A percentile compares a stretch with the other conserved stretches of the same genome.
Conservation (phyloP, 2,329 filamentous ascomycete species). For the Fusarium fracticaudum region DNA sequence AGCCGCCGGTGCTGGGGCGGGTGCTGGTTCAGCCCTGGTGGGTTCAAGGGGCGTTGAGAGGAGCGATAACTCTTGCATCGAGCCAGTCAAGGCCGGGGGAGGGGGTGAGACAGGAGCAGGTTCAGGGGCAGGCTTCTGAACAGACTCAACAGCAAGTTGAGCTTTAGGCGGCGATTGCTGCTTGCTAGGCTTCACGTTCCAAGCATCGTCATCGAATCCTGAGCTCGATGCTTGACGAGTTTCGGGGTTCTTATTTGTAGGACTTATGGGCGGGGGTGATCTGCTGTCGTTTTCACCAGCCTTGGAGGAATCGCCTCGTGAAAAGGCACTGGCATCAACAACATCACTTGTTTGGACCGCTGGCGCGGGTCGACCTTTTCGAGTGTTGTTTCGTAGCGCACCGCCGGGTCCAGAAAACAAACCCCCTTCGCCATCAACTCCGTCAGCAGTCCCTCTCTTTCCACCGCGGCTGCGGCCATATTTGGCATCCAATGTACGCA, state of each 20-base stretch:
- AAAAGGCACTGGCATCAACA: constrained; percentile 88
- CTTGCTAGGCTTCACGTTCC: constrained; percentile 90
- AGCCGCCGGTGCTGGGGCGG: constrained; percentile 35
- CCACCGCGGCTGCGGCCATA: constrained; percentile 67
- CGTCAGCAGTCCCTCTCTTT: constrained; percentile 55
- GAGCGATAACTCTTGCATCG: constrained; percentile 68
- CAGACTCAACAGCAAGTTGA: constrained; percentile 18
- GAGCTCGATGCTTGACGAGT: constrained; percentile 44
- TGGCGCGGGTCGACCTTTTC: constrained; percentile 88
- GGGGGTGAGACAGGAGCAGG: constrained; percentile 34
- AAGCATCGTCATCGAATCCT: constrained; percentile 96
- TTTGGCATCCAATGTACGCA: constrained; percentile 85
- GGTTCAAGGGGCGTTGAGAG: constrained; percentile 64
- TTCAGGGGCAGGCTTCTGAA: constrained; percentile 38
- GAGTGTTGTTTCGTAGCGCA: constrained; percentile 89
- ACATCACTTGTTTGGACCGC: constrained; percentile 86
- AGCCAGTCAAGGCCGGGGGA: constrained; percentile 70
- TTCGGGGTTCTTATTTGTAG: constrained; percentile 46
- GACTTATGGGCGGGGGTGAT: constrained; percentile 36
- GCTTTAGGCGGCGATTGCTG: constrained; percentile 50
- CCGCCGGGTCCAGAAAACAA: constrained; percentile 96
- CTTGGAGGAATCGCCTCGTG: constrained; percentile 59
- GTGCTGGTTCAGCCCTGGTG: constrained; percentile 51
- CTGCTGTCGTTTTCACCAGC: constrained; percentile 35
- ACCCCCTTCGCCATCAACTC: constrained; percentile 71